phyloP scores from a whole-genome alignment of 1,139 yeast species.

The Zygoascus meyerae region DNA sequence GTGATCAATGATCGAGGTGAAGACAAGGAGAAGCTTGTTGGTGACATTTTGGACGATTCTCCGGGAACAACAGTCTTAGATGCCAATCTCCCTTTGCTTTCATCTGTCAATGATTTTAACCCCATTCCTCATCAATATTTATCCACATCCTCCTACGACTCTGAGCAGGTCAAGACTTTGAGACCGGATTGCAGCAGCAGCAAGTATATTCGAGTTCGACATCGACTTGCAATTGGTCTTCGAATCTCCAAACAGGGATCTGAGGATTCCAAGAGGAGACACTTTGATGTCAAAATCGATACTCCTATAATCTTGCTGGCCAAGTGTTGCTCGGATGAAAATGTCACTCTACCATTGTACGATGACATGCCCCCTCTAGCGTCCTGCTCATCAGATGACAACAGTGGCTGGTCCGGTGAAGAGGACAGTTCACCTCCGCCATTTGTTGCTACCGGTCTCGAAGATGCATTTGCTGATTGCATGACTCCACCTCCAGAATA shows the following conservation, averaged over 20 bases:
- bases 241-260: constrained; percentile 64
- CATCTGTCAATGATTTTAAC: constrained; percentile 20
- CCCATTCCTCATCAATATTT: constrained; percentile 20
- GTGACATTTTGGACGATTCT: constrained; percentile 10
- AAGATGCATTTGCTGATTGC: background rate
- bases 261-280: constrained; percentile 56
- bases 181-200: constrained; percentile 67
- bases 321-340: constrained; percentile 62
- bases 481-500: constrained; percentile 22
- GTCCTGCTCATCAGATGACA: constrained; percentile 6
- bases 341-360: constrained; percentile 67
- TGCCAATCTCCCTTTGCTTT: constrained; percentile 22
- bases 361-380: constrained; percentile 9
- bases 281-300: constrained; percentile 84
- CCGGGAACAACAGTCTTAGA: constrained; percentile 12
- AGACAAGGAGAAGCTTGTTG: constrained; percentile 6
- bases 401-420: constrained; percentile 7
- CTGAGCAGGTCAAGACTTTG: constrained; percentile 25
- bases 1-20: constrained; percentile 3
- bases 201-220: constrained; percentile 64
- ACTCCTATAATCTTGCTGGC: constrained; percentile 74
- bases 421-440: constrained; percentile 23
- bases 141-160: constrained; percentile 13
- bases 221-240: constrained; percentile 71
- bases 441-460: constrained; percentile 28